These are phyloP conservation scores for Irpex sp. DNA, from an alignment of 1,284 basidiomycete species.

Conservation along the genomic window DNA sequence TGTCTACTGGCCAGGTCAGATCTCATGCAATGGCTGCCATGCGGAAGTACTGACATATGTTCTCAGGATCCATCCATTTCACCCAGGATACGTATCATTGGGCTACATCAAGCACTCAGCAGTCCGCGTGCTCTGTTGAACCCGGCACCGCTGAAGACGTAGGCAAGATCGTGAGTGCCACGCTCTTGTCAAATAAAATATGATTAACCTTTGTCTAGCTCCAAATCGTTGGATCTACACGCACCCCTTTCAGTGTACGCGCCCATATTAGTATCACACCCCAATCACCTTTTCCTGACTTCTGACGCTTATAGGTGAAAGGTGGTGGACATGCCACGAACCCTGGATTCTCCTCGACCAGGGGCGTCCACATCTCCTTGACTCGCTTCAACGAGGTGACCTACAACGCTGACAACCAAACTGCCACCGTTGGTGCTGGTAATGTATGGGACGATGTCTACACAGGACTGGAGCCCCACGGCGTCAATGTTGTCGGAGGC, in stretches of 20 bases:
- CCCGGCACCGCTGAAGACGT: conserved; percentile 27
- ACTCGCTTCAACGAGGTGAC: conserved; percentile 37
- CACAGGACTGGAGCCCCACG: conserved; percentile 30
- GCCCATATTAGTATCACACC: neutral
- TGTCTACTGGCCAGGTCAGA: conserved; percentile 31
- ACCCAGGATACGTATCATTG: conserved; percentile 27
- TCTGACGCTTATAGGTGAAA: conserved; percentile 34
- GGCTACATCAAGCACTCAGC: conserved; percentile 25
- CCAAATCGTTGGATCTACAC: conserved; percentile 36
- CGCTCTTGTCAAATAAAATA: neutral
- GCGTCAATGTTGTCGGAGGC: conserved; percentile 45
- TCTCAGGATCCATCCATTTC: conserved; percentile 10
- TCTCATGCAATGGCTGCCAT: neutral
- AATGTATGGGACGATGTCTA: conserved; percentile 50
- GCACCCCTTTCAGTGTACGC: conserved; percentile 38
- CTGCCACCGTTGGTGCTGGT: conserved; percentile 44
- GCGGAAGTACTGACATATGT: too few relatives aligned
- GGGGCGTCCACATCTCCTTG: conserved; percentile 50
- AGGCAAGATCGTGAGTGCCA: conserved; percentile 20
- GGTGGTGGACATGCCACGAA: conserved; percentile 47
- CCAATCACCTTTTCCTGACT: neutral
- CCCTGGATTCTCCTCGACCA: conserved; percentile 47
- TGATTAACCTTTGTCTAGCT: conserved; percentile 27
- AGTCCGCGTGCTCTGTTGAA: conserved; percentile 18
- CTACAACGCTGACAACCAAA: conserved; percentile 27